phyloP scores from a whole-genome alignment of 2,329 filamentous ascomycete species.

The Arthrobotrys sinensis region DNA sequence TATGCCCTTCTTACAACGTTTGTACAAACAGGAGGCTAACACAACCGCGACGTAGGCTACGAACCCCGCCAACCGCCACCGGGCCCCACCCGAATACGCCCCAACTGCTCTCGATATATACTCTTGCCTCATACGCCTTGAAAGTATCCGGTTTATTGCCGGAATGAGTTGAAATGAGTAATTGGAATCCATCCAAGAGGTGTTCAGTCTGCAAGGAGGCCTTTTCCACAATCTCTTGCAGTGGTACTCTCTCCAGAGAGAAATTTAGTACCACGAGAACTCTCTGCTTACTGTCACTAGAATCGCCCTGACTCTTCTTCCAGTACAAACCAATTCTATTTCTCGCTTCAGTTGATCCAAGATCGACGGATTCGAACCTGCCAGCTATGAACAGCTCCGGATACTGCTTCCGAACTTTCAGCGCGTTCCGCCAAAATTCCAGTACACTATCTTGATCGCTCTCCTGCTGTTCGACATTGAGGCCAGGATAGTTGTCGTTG shows the following conservation, averaged over 20 bases:
- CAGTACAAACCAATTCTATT: conserved; percentile 8
- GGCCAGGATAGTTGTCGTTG: conserved; percentile 74
- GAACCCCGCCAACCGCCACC: too few relatives aligned
- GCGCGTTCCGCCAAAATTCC: background rate
- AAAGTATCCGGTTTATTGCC: background rate
- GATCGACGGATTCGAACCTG: background rate
- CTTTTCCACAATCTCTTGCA: background rate
- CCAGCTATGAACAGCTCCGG: background rate
- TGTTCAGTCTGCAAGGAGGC: too few relatives aligned
- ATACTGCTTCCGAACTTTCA: conserved; percentile 5
- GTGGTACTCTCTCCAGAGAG: background rate
- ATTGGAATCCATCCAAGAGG: background rate
- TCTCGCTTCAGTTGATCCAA: background rate
- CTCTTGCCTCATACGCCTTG: background rate
- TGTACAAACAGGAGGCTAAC: too few relatives aligned
- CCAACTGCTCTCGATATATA: background rate
- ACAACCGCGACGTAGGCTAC: too few relatives aligned
- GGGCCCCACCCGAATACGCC: too few relatives aligned
- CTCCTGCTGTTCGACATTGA: conserved; percentile 73
- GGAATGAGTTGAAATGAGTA: background rate
- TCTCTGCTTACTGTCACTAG: background rate
- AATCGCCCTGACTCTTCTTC: background rate
- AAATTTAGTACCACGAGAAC: conserved; percentile 6
- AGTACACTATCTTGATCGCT: background rate
- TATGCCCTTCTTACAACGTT: too few relatives aligned